Evolutionary conservation across 2,329 filamentous ascomycete species (phyloP).

Genomic region (Rhinocladiella similis): DNA sequence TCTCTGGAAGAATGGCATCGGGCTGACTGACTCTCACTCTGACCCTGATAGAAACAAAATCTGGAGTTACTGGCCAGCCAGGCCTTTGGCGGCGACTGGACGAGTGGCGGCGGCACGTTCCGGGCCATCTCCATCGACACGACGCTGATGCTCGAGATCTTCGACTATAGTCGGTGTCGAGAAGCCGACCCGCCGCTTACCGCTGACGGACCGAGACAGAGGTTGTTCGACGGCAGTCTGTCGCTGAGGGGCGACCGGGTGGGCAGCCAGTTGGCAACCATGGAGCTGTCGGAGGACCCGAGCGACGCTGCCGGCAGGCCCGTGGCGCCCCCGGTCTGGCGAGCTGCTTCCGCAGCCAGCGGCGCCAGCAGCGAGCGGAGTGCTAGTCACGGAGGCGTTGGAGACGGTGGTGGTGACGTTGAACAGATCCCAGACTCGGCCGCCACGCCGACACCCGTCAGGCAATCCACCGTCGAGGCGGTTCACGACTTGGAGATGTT

Average conservation of each 20-base stretch:
- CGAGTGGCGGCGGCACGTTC: background rate
- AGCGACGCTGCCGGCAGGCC: conserved; percentile 10
- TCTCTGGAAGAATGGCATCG: too few relatives aligned
- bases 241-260: background rate
- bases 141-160: conserved; percentile 8
- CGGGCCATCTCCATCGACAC: conserved; percentile 9
- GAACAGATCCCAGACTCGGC: background rate
- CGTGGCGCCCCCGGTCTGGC: conserved; percentile 8
- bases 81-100: conserved; percentile 2
- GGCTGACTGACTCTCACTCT: background rate
- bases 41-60: conserved; percentile 1
- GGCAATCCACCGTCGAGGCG: background rate
- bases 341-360: background rate
- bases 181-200: background rate
- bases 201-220: background rate
- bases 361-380: background rate
- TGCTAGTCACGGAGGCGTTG: background rate
- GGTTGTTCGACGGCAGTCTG: conserved; percentile 5
- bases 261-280: conserved; percentile 4
- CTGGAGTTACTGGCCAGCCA: conserved; percentile 1
- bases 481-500: conserved; percentile 2
- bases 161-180: conserved; percentile 7
- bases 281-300: conserved; percentile 5
- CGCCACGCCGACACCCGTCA: background rate
- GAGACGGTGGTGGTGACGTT: background rate